These are phyloP conservation scores for Biscutella laevigata DNA, from an alignment of 441 rosid species.

Conservation along the genomic window DNA sequence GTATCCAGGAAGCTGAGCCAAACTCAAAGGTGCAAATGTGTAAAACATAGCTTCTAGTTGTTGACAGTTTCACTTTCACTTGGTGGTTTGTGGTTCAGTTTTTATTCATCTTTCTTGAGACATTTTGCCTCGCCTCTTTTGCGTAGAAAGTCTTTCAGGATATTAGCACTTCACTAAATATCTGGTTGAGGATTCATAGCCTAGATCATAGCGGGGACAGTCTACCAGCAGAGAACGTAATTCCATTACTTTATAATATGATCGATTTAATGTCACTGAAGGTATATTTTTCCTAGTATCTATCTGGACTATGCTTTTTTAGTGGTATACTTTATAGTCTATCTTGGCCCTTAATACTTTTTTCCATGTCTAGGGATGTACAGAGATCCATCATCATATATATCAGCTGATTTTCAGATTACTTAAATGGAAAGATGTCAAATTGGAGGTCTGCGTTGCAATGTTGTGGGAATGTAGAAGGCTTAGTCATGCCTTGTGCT, in stretches of 20 bases:
- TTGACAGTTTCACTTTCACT: slow-evolving; percentile 10
- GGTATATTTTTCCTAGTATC: slow-evolving; percentile 34
- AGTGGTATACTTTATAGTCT: slow-evolving; percentile 4
- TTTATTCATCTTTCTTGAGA: slow-evolving; percentile 9
- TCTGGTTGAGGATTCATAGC: slow-evolving; percentile 44
- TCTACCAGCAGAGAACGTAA: slow-evolving; percentile 33
- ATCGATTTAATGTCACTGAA: slow-evolving; percentile 65
- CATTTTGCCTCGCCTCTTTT: slow-evolving; percentile 19
- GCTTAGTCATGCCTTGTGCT: slow-evolving; percentile 77
- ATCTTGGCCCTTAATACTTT: slow-evolving; percentile 1
- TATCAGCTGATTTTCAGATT: slow-evolving; percentile 52
- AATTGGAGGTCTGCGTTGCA: slow-evolving; percentile 46
- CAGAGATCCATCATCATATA: slow-evolving; percentile 38
- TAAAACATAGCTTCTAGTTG: slow-evolving; percentile 20
- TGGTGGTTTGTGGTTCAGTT: slow-evolving; percentile 1
- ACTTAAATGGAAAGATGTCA: slow-evolving; percentile 42
- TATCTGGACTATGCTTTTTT: slow-evolving; percentile 4
- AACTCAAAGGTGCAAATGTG: slow-evolving; percentile 54
- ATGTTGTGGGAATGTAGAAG: slow-evolving; percentile 79
- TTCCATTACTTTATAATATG: slow-evolving; percentile 50
- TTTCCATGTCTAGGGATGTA: slow-evolving; percentile 47
- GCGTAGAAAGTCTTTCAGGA: slow-evolving; percentile 56
- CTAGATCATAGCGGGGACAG: slow-evolving; percentile 31
- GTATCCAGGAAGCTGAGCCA: slow-evolving; percentile 68
- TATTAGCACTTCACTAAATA: slow-evolving; percentile 46